A percentile compares a stretch with the other conserved stretches of the same genome.
These are phyloP conservation scores for Xylariales sp. DNA, from an alignment of 2,329 filamentous ascomycete genomes.

Conservation along the genomic window DNA sequence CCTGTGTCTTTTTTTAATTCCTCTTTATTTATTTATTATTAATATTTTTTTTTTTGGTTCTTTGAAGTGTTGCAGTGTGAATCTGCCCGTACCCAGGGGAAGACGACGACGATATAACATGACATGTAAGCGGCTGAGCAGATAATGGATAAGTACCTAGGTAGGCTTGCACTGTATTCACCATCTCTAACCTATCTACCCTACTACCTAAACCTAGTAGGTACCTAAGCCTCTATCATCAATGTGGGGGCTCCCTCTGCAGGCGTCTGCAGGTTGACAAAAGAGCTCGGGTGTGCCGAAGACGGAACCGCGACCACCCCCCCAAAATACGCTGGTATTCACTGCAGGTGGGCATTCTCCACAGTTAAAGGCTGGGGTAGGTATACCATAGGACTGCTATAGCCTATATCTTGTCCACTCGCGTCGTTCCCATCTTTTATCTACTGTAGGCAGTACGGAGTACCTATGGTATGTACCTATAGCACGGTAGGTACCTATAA, in stretches of 20 bases:
- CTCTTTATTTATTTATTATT: too few relatives aligned
- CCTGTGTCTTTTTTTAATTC: not conserved
- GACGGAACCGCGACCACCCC: constrained; percentile 1
- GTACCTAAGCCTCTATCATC: not conserved
- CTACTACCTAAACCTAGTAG: not conserved
- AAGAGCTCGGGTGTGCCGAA: constrained; percentile 20
- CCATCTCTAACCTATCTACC: not conserved
- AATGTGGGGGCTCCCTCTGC: too few relatives aligned
- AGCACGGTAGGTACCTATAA: not conserved
- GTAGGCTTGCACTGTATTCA: not conserved
- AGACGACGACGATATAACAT: too few relatives aligned
- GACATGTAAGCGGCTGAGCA: too few relatives aligned
- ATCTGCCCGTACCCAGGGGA: too few relatives aligned
- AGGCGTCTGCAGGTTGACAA: too few relatives aligned
- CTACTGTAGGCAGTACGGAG: too few relatives aligned
- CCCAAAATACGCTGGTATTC: too few relatives aligned
- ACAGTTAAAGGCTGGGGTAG: not conserved
- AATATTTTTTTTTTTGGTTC: not conserved
- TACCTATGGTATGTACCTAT: not conserved
- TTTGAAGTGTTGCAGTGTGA: too few relatives aligned
- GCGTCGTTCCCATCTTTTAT: constrained; percentile 7
- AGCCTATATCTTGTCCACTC: not conserved
- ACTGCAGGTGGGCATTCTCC: too few relatives aligned
- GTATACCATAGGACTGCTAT: too few relatives aligned
- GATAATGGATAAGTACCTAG: too few relatives aligned